Base-by-base conservation (phyloP, 2,329 filamentous ascomycete genomes). In the Didymella lethalis region DNA sequence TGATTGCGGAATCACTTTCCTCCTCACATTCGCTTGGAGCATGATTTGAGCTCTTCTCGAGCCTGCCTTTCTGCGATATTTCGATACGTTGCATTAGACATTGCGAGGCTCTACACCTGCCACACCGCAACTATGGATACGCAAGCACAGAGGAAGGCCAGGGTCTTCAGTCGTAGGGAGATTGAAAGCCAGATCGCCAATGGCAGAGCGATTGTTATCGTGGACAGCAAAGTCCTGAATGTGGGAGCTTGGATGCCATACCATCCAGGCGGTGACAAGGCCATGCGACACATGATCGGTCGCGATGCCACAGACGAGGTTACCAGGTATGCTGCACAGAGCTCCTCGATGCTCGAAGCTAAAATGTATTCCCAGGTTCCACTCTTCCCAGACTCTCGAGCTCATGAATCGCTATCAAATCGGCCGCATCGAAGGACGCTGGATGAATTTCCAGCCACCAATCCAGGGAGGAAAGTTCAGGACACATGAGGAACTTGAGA, bases 251-350 rank as follows among this genome's bases (percentile, higher is more conserved):
- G 93, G 92, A 81, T 96, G 51, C 87, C 87, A 52, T 97, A 91
- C 72, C 95, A 98, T 72, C 95, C 95, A 12, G 95, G 95, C 57
- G 95, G 95, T 67, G 89, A 94, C 70, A 95, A 93, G 79, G 86
- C 94, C 54, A 96, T 99, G 64, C 82, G 87, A 75, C 95, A 99
- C 75, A 95, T 97, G 92, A 86, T 98, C 61, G 93, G 93, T 62
- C 87, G 90, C 78, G 93, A 97, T 86, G 94, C 92, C 49, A 97
- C 94, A 11, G 93, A 97, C 77, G 95, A 98, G 79, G 89, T 98
- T 62, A 92, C 90, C 76, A 91, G 89, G 92, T 97, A 84, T 49
- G 89, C 82, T 54, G 10, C 14, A 40, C 18, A 23, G 40, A 26
- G 8, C 0, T 47, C 12, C 1, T 2, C 16, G 32, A 43, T 12